Evolutionary conservation across 1,284 basidiomycete species (phyloP).

Genomic region (Agaricales sp.): DNA sequence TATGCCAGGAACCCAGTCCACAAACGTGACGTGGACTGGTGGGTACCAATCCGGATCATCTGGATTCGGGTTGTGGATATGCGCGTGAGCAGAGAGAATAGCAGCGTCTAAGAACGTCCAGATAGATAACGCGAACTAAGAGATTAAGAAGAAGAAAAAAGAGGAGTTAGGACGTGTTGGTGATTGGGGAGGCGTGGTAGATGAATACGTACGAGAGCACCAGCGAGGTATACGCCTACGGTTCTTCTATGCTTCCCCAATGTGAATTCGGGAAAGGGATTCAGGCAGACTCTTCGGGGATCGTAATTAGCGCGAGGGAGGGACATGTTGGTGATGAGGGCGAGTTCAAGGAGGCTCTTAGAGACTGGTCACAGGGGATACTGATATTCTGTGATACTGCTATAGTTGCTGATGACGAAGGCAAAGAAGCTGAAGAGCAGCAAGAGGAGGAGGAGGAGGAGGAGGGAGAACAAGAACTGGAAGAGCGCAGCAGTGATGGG

Average conservation of each 20-base stretch:
- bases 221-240: constrained; percentile 85
- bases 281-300: constrained; percentile 76
- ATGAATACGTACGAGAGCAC: constrained; percentile 65
- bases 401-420: too few relatives aligned
- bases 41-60: constrained; percentile 55
- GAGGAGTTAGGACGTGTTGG: constrained; percentile 7
- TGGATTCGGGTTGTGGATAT: constrained; percentile 50
- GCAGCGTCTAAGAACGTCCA: constrained; percentile 96
- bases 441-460: not conserved
- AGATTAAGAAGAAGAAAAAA: not conserved
- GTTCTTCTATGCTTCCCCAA: constrained; percentile 66
- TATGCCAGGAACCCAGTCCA: constrained; percentile 94
- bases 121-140: constrained; percentile 84
- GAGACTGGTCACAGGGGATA: too few relatives aligned
- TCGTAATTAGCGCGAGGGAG: constrained; percentile 75
- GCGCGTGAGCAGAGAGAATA: constrained; percentile 65
- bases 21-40: constrained; percentile 81
- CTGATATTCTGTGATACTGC: too few relatives aligned
- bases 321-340: constrained; percentile 44
- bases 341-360: not conserved
- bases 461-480: not conserved
- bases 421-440: not conserved
- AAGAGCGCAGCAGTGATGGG: not conserved
- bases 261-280: constrained; percentile 57
- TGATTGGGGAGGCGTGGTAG: constrained; percentile 3